A percentile compares a stretch with the other conserved stretches of the same genome.
phyloP scores from a whole-genome alignment of 345 rosid species.

The Erodium maritimum region DNA sequence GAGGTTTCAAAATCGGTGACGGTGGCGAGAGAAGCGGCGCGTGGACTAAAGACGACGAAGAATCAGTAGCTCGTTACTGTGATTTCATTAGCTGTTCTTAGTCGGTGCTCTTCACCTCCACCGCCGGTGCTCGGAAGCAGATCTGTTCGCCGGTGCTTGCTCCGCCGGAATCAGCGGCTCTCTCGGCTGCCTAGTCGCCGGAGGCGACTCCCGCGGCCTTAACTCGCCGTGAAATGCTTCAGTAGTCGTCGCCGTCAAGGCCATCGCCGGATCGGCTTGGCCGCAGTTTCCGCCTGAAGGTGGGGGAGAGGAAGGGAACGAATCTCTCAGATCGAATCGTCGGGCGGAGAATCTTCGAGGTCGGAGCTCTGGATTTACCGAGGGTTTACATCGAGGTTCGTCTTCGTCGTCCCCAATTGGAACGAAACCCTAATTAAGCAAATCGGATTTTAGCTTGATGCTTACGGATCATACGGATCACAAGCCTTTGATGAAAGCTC shows the following conservation, averaged over 20 bases:
- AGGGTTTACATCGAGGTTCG: no score
- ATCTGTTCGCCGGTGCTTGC: slow-evolving; percentile 36
- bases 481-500: slow-evolving; percentile 38
- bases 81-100: no score
- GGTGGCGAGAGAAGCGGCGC: no score
- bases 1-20: no score
- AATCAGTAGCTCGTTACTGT: no score
- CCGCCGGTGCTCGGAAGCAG: slow-evolving; percentile 21
- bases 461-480: slow-evolving; percentile 25
- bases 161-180: slow-evolving; percentile 12
- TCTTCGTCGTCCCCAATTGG: no score
- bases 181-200: slow-evolving; percentile 20
- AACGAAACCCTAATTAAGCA: no score
- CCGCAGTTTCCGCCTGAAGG: slow-evolving; percentile 49
- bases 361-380: no score
- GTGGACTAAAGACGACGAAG: no score
- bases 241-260: slow-evolving; percentile 52
- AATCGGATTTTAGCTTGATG: slow-evolving; percentile 12
- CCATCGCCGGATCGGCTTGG: slow-evolving; percentile 67
- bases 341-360: no score
- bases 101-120: no score
- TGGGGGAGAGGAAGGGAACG: slow-evolving; percentile 36
- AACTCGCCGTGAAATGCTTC: slow-evolving; percentile 39
- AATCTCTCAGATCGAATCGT: no score
- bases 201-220: slow-evolving; percentile 36